phyloP scores from a whole-genome alignment of 805 yeast genomes.

The Kodamaea kaohsiungensis region DNA sequence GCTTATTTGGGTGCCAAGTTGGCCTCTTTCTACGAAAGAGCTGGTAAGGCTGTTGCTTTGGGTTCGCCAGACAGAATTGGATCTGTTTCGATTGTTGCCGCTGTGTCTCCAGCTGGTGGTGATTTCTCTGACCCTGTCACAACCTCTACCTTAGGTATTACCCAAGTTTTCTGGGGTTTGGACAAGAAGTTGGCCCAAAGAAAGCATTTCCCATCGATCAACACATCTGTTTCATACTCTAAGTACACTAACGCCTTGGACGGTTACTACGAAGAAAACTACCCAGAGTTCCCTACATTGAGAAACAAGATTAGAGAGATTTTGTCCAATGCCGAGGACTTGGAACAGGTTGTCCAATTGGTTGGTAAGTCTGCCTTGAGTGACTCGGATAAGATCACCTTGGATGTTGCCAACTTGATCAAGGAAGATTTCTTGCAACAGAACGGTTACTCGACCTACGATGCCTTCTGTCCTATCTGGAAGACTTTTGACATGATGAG shows the following conservation, averaged over 20 bases:
- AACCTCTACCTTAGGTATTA: conserved; percentile 96
- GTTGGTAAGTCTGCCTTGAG: conserved; percentile 98
- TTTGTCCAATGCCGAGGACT: conserved; percentile 94
- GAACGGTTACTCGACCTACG: conserved; percentile 97
- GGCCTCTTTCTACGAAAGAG: conserved; percentile 99
- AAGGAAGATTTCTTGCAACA: conserved; percentile 99
- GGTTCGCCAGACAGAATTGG: conserved; percentile 98
- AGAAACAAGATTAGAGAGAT: conserved; percentile 94
- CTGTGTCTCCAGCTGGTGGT: conserved; percentile 99
- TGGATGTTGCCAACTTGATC: conserved; percentile 87
- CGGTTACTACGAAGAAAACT: conserved; percentile 81
- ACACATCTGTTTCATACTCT: conserved; percentile 94
- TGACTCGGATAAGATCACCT: conserved; percentile 93
- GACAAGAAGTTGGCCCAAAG: conserved; percentile 99
- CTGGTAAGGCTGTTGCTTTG: conserved; percentile 92
- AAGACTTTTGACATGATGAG: conserved; percentile 98
- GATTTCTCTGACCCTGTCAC: conserved; percentile 99
- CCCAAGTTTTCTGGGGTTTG: conserved; percentile 99
- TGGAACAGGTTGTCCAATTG: conserved; percentile 98
- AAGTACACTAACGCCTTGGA: conserved; percentile 88
- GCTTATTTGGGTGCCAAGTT: conserved; percentile 98
- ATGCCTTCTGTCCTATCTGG: conserved; percentile 99
- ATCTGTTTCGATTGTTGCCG: conserved; percentile 98
- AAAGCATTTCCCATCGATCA: conserved; percentile 99
- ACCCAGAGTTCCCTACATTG: conserved; percentile 87